Base-by-base conservation (phyloP, 805 yeast species). In the Candida silvatica region DNA sequence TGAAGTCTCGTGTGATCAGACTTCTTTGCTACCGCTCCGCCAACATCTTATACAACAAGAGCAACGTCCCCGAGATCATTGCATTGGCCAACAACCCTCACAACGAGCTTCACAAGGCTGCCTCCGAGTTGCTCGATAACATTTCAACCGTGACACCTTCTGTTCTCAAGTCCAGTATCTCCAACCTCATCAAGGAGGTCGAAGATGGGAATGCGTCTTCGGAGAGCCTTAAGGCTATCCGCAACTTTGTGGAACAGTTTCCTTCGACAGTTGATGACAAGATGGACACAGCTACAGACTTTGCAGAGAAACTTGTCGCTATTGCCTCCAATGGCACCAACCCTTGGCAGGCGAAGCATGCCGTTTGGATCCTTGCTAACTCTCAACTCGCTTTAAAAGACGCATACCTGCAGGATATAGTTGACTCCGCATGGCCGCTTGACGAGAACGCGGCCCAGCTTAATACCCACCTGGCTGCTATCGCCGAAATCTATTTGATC, bases 11-110 rank as follows among this genome's bases (percentile, higher is more conserved):
- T n/a, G n/a, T n/a, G n/a, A n/a, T n/a, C n/a, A n/a, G n/a, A n/a
- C 55, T 80, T 2, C 48, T 86, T 18, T 46, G 82, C 24, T 77
- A 74, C 44, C 65, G 95, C 42, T 54, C 80, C 0, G 68, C 88
- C 0, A 64, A 71, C 22, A 54, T 80, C 3, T 49, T 79, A 17
- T 80, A 69, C 55, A 87, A 85, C 58, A 69, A 71, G 45, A 71
- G 84, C 16, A 81, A 75, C 46, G 62, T 85, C 15, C 55, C 69
- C 0, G 63, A 71, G 14, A 56, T 83, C 4, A 54, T 82, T n/a
- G 64, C 58, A 15, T 47, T 64, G 24, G 58, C 72, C 5, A 66
- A 62, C 36, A 62, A 69, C 33, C 32, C 53, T 3, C 12, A 23
- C 3, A 35, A 45, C 5, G 49, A 54, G 31, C 44, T 54, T 9